Conservation (phyloP, 352 stramenopile genomes). For the Globisporangium parvum region DNA sequence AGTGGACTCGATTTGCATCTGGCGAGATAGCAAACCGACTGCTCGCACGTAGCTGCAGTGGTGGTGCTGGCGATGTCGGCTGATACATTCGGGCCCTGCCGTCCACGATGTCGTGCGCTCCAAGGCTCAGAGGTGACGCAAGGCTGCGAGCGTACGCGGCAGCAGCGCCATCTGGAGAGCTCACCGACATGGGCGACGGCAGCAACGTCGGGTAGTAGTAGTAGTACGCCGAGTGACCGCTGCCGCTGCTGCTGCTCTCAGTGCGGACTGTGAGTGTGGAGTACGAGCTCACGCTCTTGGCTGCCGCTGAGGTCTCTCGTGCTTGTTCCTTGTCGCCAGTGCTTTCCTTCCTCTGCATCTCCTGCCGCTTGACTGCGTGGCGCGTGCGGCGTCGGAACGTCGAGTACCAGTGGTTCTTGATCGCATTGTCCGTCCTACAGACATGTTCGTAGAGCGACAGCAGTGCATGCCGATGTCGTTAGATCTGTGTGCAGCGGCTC, state of each 20-base stretch:
- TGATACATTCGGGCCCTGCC: too few species aligned
- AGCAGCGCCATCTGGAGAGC: conserved; percentile 17
- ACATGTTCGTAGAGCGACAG: not conserved
- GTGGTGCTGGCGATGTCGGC: too few species aligned
- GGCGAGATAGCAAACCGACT: too few species aligned
- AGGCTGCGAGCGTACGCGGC: not conserved
- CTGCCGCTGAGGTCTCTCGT: too few species aligned
- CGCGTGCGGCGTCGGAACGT: conserved; percentile 53
- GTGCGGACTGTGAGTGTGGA: too few species aligned
- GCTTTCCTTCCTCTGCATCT: conserved; percentile 1
- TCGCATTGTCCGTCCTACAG: conserved; percentile 65
- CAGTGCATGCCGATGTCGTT: not conserved
- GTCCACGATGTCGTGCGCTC: too few species aligned
- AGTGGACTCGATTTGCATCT: too few species aligned
- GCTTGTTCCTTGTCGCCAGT: not conserved
- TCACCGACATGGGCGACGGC: conserved; percentile 33
- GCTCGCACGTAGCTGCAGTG: too few species aligned
- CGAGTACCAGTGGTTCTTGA: conserved; percentile 88
- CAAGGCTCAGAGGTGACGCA: not conserved
- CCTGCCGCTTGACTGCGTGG: conserved; percentile 40
- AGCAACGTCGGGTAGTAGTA: conserved; percentile 1
- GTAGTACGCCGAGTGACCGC: not conserved
- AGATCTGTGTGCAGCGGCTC: not conserved
- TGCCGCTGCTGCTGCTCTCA: not conserved
- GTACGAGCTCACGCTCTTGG: too few species aligned